Evolutionary conservation across 2,329 filamentous ascomycete genomes (phyloP).

Genomic region (Gliomastix tumulicola): DNA sequence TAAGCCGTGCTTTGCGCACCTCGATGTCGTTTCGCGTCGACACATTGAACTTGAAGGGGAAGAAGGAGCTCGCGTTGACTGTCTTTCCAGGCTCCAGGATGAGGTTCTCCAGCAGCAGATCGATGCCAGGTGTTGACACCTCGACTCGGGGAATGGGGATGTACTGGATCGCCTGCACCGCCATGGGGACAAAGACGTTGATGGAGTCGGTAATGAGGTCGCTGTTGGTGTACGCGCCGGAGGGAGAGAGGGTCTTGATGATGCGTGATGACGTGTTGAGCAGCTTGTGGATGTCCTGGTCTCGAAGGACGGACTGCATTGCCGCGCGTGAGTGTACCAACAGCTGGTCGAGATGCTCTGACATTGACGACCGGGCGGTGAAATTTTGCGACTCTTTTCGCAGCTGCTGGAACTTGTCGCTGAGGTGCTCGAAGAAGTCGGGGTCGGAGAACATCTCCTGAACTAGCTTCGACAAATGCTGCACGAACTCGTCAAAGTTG

Average conservation of each 20-base stretch:
- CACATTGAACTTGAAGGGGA: conserved; percentile 76
- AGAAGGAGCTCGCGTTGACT: conserved; percentile 79
- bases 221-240: conserved; percentile 55
- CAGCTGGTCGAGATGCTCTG: conserved; percentile 66
- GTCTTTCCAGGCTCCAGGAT: conserved; percentile 83
- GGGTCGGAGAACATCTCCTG: conserved; percentile 82
- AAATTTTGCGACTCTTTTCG: conserved; percentile 54
- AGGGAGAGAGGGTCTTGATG: conserved; percentile 61
- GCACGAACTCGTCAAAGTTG: conserved; percentile 73
- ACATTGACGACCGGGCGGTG: conserved; percentile 59
- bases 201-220: conserved; percentile 70
- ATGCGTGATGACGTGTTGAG: conserved; percentile 61
- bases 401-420: conserved; percentile 44
- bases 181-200: conserved; percentile 72
- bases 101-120: conserved; percentile 83
- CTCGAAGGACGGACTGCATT: conserved; percentile 60
- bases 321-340: conserved; percentile 63
- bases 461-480: conserved; percentile 64
- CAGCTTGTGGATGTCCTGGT: conserved; percentile 66
- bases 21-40: conserved; percentile 84
- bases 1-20: conserved; percentile 63
- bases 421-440: conserved; percentile 72
- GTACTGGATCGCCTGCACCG: conserved; percentile 75
- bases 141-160: conserved; percentile 89
- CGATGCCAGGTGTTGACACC: conserved; percentile 73